Evolutionary conservation across 176 grass and related monocot genomes (phyloP), one percentile per base, ranked within the genome.

Genomic region (Paspalum notatum): DNA sequence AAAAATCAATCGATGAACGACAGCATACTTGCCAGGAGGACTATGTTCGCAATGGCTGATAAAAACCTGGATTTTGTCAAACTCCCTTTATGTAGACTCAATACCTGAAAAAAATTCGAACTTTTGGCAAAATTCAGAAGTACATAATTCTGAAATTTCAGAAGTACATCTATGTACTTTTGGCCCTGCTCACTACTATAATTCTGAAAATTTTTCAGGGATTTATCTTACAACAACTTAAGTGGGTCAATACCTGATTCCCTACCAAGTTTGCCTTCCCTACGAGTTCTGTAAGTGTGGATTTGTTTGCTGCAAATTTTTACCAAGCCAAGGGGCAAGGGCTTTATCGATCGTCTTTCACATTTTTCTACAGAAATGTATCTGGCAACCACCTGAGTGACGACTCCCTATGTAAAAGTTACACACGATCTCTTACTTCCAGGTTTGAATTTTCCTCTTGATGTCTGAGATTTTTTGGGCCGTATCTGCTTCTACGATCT

Each of bases 321-420:
- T 47, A 57, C 11, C 6, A 4, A 58, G 8, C 2, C 51, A 12
- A 2, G 51, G 9, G 8, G 1, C 51, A 12, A 2, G 51, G 9
- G 18, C 32, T 1, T 2, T 1, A 0, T 2, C 14, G 49, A 76
- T 16, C 13, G 3, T 12, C 16, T 49, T 14, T 24, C 42, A 9
- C n/a, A n/a, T n/a, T 14, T 84, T 72, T 66, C 25, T 51, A 25
- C 50, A 91, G 85, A 43, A 76, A 90, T 67, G 66, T 90, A 25
- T 77, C 66, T 20, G 54, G 75, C 48, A 90, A 90, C 71, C 40
- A 78, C 14, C 50, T 90, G 6, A 26, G 39, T 51, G 83, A 72
- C 0, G 9, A 73, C n/a, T 42, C 56, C 18, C 54, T 81, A 5
- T 81, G 54, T 57, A 38, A 5, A 77, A 77, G 38, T n/a, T n/a